Evolutionary conservation across 768 basidiomycete genomes (phyloP).

Genomic region (Leccinum subgranulosum): DNA sequence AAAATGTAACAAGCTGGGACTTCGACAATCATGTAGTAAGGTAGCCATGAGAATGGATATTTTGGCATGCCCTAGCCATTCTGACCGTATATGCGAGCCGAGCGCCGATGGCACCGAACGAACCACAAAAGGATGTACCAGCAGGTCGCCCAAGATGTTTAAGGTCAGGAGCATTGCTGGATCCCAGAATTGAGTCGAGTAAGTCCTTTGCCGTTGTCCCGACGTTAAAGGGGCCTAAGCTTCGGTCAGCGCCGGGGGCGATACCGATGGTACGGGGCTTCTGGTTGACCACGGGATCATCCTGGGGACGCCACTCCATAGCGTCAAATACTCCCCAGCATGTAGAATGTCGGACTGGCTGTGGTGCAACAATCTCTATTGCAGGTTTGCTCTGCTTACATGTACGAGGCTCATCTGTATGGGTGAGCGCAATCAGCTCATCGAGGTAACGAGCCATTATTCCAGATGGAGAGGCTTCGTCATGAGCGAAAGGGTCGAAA

Average conservation of each 20-base stretch:
- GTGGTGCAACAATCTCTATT: conserved; percentile 13
- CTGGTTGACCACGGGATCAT: conserved; percentile 30
- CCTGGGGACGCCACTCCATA: conserved; percentile 28
- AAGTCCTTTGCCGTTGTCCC: conserved; percentile 26
- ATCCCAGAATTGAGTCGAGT: conserved; percentile 26
- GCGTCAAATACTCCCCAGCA: conserved; percentile 11
- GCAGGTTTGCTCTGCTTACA: not conserved
- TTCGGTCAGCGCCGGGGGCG: conserved; percentile 26
- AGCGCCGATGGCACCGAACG: conserved; percentile 23
- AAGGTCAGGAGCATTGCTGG: conserved; percentile 3
- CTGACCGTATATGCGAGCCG: conserved; percentile 22
- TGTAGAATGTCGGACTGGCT: conserved; percentile 7
- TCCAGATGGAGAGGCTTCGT: conserved; percentile 9
- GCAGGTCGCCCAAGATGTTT: conserved; percentile 6
- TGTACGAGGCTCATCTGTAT: not conserved
- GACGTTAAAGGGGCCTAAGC: not conserved
- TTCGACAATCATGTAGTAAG: not conserved
- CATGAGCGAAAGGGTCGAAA: conserved; percentile 25
- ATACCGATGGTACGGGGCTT: conserved; percentile 26
- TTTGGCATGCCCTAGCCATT: conserved; percentile 15
- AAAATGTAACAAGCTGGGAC: not conserved
- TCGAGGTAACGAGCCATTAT: conserved; percentile 22
- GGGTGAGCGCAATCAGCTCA: conserved; percentile 12
- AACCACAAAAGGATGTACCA: conserved; percentile 24
- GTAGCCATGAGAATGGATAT: conserved; percentile 18